These are phyloP conservation scores for Pseudovirgaria hyperparasitica DNA, from an alignment of 2,329 filamentous ascomycete species.

Conservation along the genomic window DNA sequence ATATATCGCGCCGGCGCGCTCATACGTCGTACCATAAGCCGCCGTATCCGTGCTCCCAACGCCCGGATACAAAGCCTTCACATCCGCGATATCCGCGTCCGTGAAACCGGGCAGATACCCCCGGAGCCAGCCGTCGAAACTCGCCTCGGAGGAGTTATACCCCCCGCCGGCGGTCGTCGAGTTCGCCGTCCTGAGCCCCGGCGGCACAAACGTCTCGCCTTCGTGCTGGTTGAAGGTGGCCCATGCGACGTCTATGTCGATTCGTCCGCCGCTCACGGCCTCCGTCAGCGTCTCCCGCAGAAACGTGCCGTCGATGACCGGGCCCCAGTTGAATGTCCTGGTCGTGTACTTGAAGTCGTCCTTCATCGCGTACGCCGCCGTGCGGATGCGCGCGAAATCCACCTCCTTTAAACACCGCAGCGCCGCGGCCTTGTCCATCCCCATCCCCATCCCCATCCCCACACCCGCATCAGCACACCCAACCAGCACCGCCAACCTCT, in stretches of 20 bases:
- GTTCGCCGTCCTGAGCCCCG: slow-evolving; percentile 28
- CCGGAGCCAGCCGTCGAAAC: slow-evolving; percentile 40
- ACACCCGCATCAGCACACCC: slow-evolving; percentile 34
- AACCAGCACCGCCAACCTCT: slow-evolving; percentile 31
- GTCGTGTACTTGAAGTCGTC: slow-evolving; percentile 40
- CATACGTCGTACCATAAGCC: slow-evolving; percentile 37
- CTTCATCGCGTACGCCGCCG: slow-evolving; percentile 38
- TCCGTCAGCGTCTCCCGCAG: slow-evolving; percentile 35
- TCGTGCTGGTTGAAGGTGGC: slow-evolving; percentile 52
- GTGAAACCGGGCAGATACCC: slow-evolving; percentile 41
- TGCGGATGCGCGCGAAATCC: slow-evolving; percentile 40
- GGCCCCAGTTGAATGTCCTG: slow-evolving; percentile 46
- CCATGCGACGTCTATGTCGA: slow-evolving; percentile 37
- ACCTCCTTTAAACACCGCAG: slow-evolving; percentile 42
- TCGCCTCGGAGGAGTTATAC: slow-evolving; percentile 38
- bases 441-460: too few species aligned
- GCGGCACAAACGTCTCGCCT: slow-evolving; percentile 48
- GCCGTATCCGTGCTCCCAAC: slow-evolving; percentile 36
- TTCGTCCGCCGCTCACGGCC: slow-evolving; percentile 21
- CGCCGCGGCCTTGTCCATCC: slow-evolving; percentile 20
- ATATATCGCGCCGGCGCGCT: slow-evolving; percentile 44
- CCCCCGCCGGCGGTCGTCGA: slow-evolving; percentile 22
- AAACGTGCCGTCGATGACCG: slow-evolving; percentile 46
- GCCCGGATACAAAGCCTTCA: slow-evolving; percentile 36
- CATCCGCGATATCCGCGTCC: slow-evolving; percentile 21